These are phyloP conservation scores for Sedum album DNA, from an alignment of 164 flowering plant genomes.

Conservation along the genomic window DNA sequence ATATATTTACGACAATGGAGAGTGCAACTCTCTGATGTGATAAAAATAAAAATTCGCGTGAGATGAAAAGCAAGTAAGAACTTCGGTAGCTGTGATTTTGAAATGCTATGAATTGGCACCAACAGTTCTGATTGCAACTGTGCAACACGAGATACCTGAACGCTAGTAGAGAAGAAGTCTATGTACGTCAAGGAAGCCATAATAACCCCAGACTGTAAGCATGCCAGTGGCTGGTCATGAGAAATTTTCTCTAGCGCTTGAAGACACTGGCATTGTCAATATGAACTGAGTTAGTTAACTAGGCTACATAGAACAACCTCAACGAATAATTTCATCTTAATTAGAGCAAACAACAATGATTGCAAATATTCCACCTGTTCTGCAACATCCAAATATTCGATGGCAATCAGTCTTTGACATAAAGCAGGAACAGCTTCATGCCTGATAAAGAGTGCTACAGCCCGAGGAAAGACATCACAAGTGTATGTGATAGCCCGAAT, in stretches of 20 bases:
- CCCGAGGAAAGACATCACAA: constrained; percentile 60
- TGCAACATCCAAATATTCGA: constrained; percentile 88
- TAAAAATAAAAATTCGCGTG: constrained; percentile 6
- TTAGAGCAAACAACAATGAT: constrained; percentile 6
- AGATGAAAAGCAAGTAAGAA: neutral
- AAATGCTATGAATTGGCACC: neutral
- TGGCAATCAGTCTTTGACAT: constrained; percentile 50
- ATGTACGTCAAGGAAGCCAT: constrained; percentile 71
- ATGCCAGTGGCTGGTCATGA: constrained; percentile 59
- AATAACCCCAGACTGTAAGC: constrained; percentile 78
- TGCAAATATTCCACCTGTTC: constrained; percentile 50
- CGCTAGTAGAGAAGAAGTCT: constrained; percentile 75
- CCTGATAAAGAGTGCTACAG: constrained; percentile 42
- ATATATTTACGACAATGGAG: constrained; percentile 68
- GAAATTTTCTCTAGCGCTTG: constrained; percentile 92
- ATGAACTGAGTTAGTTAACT: neutral
- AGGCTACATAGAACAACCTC: neutral
- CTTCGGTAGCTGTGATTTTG: neutral
- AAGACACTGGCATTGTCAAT: constrained; percentile 49
- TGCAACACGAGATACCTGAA: constrained; percentile 41
- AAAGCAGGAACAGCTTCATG: constrained; percentile 65
- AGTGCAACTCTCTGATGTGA: constrained; percentile 66
- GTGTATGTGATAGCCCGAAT: constrained; percentile 76
- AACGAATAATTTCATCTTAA: neutral
- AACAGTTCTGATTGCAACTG: neutral